A percentile compares a stretch with the other conserved stretches of the same genome.
Conservation (phyloP, 2,329 filamentous ascomycete species). For the Beauveria pseudobassiana region DNA sequence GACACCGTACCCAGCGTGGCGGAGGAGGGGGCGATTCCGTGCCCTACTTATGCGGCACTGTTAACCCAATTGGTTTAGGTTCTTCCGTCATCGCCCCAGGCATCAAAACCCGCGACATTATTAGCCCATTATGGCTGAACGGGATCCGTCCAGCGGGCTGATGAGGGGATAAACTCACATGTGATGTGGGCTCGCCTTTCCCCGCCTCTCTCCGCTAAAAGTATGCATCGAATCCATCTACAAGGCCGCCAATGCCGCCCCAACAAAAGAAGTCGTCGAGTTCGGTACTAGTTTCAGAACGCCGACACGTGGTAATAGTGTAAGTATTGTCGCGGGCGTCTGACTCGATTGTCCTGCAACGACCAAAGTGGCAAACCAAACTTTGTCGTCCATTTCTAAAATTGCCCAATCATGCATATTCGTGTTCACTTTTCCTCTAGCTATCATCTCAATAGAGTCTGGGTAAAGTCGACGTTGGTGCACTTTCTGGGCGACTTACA, state of each 20-base stretch:
- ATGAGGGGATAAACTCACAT: neutral
- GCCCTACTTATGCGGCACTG: neutral
- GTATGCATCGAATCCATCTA: too few relatives aligned
- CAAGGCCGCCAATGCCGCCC: too few relatives aligned
- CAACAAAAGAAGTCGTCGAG: neutral
- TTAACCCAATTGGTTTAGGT: neutral
- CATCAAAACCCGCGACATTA: neutral
- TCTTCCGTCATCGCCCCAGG: neutral
- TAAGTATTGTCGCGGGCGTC: too few relatives aligned
- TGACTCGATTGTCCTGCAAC: too few relatives aligned
- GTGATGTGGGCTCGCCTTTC: neutral
- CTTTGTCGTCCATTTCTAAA: too few relatives aligned
- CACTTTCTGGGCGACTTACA: too few relatives aligned
- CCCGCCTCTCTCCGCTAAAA: too few relatives aligned
- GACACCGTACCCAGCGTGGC: neutral
- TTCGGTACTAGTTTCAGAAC: neutral
- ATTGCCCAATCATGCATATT: too few relatives aligned
- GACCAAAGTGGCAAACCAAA: too few relatives aligned
- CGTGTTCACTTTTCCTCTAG: too few relatives aligned
- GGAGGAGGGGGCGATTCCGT: neutral
- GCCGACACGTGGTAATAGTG: neutral
- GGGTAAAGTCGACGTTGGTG: too few relatives aligned
- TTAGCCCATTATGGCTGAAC: neutral
- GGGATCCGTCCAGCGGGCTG: neutral
- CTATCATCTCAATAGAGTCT: too few relatives aligned